Evolutionary conservation across 805 yeast genomes (phyloP).

Genomic region (Cyberlindnera japonica): DNA sequence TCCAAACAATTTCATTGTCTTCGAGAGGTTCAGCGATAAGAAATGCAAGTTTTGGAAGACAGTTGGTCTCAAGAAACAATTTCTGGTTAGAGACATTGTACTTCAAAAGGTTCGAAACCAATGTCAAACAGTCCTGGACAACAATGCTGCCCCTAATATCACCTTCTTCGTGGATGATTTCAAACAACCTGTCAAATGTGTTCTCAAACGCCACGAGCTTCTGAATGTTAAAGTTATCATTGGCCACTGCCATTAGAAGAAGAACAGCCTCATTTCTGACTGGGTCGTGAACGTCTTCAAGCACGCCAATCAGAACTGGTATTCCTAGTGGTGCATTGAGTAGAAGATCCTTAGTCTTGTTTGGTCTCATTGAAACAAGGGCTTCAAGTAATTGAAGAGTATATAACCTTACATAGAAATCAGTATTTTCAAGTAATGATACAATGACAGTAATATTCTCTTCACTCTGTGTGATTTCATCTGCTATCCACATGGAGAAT

Average conservation of each 20-base stretch:
- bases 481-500: conserved; percentile 92
- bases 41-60: conserved; percentile 60
- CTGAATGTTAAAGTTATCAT: conserved; percentile 81
- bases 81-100: conserved; percentile 90
- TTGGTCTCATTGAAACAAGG: conserved; percentile 70
- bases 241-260: conserved; percentile 76
- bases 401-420: conserved; percentile 77
- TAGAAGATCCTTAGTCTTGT: conserved; percentile 68
- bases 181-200: conserved; percentile 77
- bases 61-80: conserved; percentile 79
- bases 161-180: conserved; percentile 82
- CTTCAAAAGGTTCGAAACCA: conserved; percentile 66
- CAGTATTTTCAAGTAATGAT: conserved; percentile 47
- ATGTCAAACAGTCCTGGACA: conserved; percentile 84
- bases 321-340: conserved; percentile 74
- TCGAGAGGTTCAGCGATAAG: conserved; percentile 60
- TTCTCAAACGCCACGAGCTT: conserved; percentile 93
- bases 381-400: conserved; percentile 84
- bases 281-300: conserved; percentile 73
- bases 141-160: conserved; percentile 83
- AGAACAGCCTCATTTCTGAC: conserved; percentile 84
- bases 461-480: conserved; percentile 71
- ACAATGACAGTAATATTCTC: conserved; percentile 31
- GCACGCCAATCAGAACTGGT: conserved; percentile 60
- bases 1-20: conserved; percentile 56